A percentile compares a stretch with the other conserved stretches of the same genome.
phyloP scores from a whole-genome alignment of 495 filamentous ascomycete species.

The Apodospora peruviana region DNA sequence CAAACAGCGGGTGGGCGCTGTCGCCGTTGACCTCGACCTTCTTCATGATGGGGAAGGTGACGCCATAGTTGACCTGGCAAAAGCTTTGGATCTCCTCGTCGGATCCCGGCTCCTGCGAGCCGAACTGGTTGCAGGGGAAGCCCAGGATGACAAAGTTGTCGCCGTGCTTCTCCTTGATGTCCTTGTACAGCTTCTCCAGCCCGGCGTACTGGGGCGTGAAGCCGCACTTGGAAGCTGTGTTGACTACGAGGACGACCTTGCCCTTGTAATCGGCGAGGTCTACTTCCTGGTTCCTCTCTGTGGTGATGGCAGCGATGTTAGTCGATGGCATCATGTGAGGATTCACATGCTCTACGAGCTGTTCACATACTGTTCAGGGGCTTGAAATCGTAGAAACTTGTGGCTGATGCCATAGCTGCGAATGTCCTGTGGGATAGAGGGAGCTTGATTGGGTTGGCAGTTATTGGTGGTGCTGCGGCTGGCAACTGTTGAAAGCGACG shows the following conservation, averaged over 20 bases:
- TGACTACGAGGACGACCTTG: slow-evolving; percentile 94
- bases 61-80: slow-evolving; percentile 93
- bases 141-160: slow-evolving; percentile 82
- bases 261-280: slow-evolving; percentile 64
- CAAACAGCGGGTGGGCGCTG: slow-evolving; percentile 71
- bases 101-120: slow-evolving; percentile 77
- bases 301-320: slow-evolving; percentile 10
- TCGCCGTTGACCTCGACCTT: slow-evolving; percentile 93
- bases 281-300: slow-evolving; percentile 72
- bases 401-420: slow-evolving; percentile 77
- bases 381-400: slow-evolving; percentile 87
- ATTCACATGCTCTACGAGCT: too few species aligned
- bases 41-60: slow-evolving; percentile 83
- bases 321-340: too few species aligned
- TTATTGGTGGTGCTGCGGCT: not conserved
- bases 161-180: slow-evolving; percentile 58
- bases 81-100: slow-evolving; percentile 90
- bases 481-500: too few species aligned
- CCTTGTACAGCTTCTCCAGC: slow-evolving; percentile 87
- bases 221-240: slow-evolving; percentile 98
- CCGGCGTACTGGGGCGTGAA: slow-evolving; percentile 95
- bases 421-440: slow-evolving; percentile 7
- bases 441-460: not conserved
- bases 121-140: slow-evolving; percentile 99
- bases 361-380: slow-evolving; percentile 73